Evolutionary conservation across 2,329 filamentous ascomycete genomes (phyloP), one percentile per base, ranked within the genome.

Genomic region (Thermothelomyces thermophilus): DNA sequence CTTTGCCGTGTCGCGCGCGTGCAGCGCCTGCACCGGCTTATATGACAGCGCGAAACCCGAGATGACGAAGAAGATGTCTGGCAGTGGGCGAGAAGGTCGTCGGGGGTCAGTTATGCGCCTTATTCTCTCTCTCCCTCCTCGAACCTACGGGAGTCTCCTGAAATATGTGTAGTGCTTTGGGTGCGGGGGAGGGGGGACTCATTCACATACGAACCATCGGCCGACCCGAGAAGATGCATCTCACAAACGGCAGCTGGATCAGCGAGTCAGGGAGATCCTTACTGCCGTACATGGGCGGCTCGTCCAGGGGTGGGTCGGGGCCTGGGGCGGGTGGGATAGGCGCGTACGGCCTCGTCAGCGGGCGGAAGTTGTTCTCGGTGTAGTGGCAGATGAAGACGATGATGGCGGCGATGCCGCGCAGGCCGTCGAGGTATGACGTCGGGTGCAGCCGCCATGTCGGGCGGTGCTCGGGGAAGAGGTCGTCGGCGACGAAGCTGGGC

Each of bases 371-470:
- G 46, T 68, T 66, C 58, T 74, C 68, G 26, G 68, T 69, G 60
- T 71, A 69, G 60, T 75, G 73, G 53, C 69, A 73, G 61, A 73
- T 59, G 56, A 73, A 74, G 52, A 76, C 73, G 36, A 75, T 56
- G 45, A 75, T 63, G 9, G 72, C 70, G 16, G 73, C 73, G 26
- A 76, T 62, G 20, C 73, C 73, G n/a, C 73, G 71, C 40, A 76
- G 61, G 28, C 73, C 72, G 60, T 76, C 73, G 41, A 76, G 67
- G 56, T 74, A 75, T 11, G 72, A 70, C 1, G 71, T 74, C 36
- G 68, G 64, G 53, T 71, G 70, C 8, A 66, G 33, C 34, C 52
- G 59, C 52, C 57, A 62, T 33, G 54, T 46, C 33, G 57, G 53
- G 49, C 55, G 60, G 36, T 62, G 59, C 5, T 67, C 62, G 24